Percentiles rank a stretch among this genome's conserved stretches.
phyloP scores from a whole-genome alignment of 2,329 filamentous ascomycete species.

The Didymella pomorum region DNA sequence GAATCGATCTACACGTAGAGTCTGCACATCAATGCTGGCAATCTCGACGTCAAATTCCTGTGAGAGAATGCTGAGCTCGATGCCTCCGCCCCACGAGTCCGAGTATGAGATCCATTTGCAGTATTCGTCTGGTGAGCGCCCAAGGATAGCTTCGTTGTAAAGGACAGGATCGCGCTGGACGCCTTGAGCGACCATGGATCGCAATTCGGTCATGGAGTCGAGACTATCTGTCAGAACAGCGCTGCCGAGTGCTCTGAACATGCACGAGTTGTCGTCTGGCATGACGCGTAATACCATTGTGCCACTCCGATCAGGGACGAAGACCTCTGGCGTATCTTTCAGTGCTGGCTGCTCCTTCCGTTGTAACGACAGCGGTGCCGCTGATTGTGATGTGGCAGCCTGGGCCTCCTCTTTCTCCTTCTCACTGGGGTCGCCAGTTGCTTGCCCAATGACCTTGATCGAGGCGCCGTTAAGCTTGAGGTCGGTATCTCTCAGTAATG shows the following conservation, averaged over 20 bases:
- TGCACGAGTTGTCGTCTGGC: conserved; percentile 95
- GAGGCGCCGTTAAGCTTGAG: conserved; percentile 73
- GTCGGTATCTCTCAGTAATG: conserved; percentile 63
- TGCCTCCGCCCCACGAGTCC: conserved; percentile 89
- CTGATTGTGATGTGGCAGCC: conserved; percentile 21
- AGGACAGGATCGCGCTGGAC: conserved; percentile 77
- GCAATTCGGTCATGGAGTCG: conserved; percentile 74
- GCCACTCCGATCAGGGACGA: conserved; percentile 63
- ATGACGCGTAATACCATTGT: conserved; percentile 83
- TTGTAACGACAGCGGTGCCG: conserved; percentile 52
- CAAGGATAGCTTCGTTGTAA: conserved; percentile 80
- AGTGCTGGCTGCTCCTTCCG: conserved; percentile 56
- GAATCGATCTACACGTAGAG: conserved; percentile 73
- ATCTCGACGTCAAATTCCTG: conserved; percentile 87
- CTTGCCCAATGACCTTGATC: conserved; percentile 66
- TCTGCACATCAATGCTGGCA: conserved; percentile 81
- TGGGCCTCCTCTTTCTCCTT: conserved; percentile 22
- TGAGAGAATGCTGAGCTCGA: conserved; percentile 85
- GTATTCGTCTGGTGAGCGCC: conserved; percentile 74
- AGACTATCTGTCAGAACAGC: conserved; percentile 72
- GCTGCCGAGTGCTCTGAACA: conserved; percentile 88
- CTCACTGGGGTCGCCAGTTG: conserved; percentile 47
- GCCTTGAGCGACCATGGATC: conserved; percentile 77
- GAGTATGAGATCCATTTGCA: conserved; percentile 81
- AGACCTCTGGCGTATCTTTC: conserved; percentile 68